Conservation (phyloP, 2,329 filamentous ascomycete genomes). For the Fusarium citri region DNA sequence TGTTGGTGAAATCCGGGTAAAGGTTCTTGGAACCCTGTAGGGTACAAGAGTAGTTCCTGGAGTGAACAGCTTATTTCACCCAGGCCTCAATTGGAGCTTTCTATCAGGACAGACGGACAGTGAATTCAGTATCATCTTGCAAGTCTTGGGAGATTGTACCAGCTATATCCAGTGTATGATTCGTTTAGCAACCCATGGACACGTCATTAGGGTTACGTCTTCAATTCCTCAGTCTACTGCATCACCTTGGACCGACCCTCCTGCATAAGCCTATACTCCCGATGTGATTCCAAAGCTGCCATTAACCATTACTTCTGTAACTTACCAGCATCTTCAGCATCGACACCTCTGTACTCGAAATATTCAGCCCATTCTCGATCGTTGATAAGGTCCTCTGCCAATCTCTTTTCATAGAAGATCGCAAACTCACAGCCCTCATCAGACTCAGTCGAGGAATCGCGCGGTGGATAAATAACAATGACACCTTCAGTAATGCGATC, state of each 20-base stretch:
- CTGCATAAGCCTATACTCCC: no score
- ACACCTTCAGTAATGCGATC: constrained; percentile 48
- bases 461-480: constrained; percentile 50
- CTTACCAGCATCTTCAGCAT: constrained; percentile 30
- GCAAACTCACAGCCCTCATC: constrained; percentile 54
- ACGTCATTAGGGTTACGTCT: not conserved
- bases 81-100: no score
- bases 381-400: constrained; percentile 48
- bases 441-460: constrained; percentile 34
- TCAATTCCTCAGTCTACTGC: not conserved
- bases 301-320: not conserved
- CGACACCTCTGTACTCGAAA: constrained; percentile 54
- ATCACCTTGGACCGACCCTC: not conserved
- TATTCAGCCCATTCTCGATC: constrained; percentile 52
- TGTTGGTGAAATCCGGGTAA: not conserved
- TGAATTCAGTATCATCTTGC: not conserved
- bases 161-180: not conserved
- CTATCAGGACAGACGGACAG: not conserved
- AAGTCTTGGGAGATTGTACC: no score
- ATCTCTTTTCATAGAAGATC: constrained; percentile 51
- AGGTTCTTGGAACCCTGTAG: not conserved
- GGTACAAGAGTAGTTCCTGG: not conserved
- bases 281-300: not conserved
- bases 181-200: not conserved
- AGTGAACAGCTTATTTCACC: rapidly evolving